Evolutionary conservation across 2,329 filamentous ascomycete species (phyloP).

Genomic region (Fusarium sp.): DNA sequence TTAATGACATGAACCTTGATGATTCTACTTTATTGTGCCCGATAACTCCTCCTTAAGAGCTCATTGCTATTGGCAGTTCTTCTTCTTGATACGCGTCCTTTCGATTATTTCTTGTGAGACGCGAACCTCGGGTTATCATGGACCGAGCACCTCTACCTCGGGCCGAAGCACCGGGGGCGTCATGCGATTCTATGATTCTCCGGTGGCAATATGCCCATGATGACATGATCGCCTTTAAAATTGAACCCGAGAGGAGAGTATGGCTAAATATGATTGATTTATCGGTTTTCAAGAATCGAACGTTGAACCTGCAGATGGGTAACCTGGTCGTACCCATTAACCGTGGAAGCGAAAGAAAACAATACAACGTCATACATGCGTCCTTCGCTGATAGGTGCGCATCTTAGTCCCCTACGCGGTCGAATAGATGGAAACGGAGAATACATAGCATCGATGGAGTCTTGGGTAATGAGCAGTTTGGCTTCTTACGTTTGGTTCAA

Average conservation of each 20-base stretch:
- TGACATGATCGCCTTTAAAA: not conserved
- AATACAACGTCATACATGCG: not conserved
- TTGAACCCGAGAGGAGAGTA: not conserved
- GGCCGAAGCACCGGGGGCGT: not conserved
- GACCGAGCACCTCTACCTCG: not conserved
- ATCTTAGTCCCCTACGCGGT: not conserved
- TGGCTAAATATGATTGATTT: not conserved
- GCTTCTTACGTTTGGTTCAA: not conserved
- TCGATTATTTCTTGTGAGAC: not conserved
- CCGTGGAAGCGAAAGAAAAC: not conserved
- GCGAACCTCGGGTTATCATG: not conserved
- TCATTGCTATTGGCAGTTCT: not conserved
- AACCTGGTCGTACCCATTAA: not conserved
- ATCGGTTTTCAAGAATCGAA: not conserved
- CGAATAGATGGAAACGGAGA: not conserved
- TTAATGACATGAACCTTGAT: constrained; percentile 18
- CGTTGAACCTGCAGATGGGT: not conserved
- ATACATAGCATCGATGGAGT: not conserved
- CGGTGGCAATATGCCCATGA: not conserved
- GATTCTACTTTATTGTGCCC: not conserved
- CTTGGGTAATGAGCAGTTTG: not conserved
- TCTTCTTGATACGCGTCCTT: not conserved
- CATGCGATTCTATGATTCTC: not conserved
- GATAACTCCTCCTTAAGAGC: too few relatives aligned
- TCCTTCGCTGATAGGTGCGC: not conserved